Evolutionary conservation across 2,329 filamentous ascomycete genomes (phyloP).

Genomic region (Paramyrothecium roridum): DNA sequence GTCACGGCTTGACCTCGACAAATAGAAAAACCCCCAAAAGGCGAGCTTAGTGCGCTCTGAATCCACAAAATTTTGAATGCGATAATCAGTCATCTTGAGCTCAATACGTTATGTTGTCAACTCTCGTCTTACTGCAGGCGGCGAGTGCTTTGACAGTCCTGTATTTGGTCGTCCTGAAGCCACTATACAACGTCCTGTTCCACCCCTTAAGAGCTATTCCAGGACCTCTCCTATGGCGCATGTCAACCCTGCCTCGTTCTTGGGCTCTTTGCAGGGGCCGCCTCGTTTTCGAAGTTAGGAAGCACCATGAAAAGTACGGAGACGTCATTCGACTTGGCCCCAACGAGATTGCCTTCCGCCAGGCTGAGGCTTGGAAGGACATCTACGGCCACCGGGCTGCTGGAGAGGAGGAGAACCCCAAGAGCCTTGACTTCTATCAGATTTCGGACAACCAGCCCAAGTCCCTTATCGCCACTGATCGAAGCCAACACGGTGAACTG

Average conservation of each 20-base stretch:
- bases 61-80: too few relatives aligned
- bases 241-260: neutral
- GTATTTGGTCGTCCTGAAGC: neutral
- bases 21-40: too few relatives aligned
- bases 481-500: neutral
- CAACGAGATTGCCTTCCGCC: neutral
- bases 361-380: neutral
- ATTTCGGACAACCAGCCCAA: neutral
- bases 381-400: neutral
- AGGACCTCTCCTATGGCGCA: neutral
- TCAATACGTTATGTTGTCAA: neutral
- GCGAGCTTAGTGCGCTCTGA: too few relatives aligned
- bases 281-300: neutral
- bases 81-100: neutral
- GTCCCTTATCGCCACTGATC: neutral
- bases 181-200: neutral
- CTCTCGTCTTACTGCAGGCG: neutral
- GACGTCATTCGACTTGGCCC: neutral
- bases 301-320: neutral
- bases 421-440: neutral
- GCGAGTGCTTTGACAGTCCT: neutral
- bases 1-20: too few relatives aligned
- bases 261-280: neutral
- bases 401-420: neutral
- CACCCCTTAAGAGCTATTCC: neutral